These are phyloP conservation scores for Rutstroemia sp. DNA, from an alignment of 2,329 filamentous ascomycete genomes.

Conservation along the genomic window DNA sequence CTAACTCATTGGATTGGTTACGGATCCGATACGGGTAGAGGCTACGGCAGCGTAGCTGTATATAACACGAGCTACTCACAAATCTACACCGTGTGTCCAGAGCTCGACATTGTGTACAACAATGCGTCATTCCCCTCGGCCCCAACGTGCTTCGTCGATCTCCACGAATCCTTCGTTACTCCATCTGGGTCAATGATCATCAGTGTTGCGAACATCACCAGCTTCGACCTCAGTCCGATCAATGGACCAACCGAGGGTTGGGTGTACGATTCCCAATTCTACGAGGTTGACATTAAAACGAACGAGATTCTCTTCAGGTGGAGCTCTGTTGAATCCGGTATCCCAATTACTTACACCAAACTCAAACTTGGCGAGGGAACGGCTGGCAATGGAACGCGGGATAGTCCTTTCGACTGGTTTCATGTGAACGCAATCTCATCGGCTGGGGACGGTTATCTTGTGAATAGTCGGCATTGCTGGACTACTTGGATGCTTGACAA, in stretches of 20 bases:
- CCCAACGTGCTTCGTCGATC: not conserved
- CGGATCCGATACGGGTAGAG: not conserved
- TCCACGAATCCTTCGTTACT: not conserved
- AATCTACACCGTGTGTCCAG: not conserved
- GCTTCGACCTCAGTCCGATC: conserved; percentile 28
- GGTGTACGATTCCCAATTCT: conserved; percentile 33
- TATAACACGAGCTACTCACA: not conserved
- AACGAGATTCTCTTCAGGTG: conserved; percentile 35
- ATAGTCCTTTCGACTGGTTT: conserved; percentile 24
- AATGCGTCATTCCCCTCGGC: not conserved
- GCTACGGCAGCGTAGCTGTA: not conserved
- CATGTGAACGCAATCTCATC: conserved; percentile 26
- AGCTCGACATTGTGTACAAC: not conserved
- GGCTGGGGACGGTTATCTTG: conserved; percentile 22
- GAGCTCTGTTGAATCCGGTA: conserved; percentile 32
- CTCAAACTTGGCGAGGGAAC: not conserved
- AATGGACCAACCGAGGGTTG: conserved; percentile 30
- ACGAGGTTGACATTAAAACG: conserved; percentile 36
- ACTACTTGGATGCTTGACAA: conserved; percentile 20
- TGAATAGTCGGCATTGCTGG: conserved; percentile 23
- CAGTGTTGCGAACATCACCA: not conserved
- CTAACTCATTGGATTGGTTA: not conserved
- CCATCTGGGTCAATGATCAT: not conserved
- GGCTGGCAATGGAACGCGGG: conserved; percentile 2
- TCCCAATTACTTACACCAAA: conserved; percentile 1